Base-by-base conservation (phyloP, 805 yeast species). In the Teunomyces pallodes region DNA sequence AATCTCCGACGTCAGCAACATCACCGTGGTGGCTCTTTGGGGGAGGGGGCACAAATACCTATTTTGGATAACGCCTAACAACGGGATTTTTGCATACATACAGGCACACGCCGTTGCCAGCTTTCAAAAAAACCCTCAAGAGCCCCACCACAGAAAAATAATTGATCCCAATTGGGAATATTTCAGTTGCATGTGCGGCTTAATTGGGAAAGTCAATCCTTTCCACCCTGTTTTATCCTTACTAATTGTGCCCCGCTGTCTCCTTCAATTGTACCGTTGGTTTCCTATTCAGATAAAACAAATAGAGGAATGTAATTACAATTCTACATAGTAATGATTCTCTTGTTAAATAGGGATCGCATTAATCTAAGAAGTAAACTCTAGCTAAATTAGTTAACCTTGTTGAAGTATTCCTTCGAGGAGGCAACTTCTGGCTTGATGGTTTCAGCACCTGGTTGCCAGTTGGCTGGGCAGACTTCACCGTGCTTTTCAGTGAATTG, bases 381-480 rank as follows among this genome's bases (percentile, higher is more conserved):
- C 35, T 32, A 32, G 35, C 35, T 32, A 32, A n/a, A 52, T 35
- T 79, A 67, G 76, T 82, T 77, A 57, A 77, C 84, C 68, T 81
- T 77, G 58, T 72, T 67, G 87, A 94, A 94, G 82, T 90, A 92
- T 58, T 82, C 80, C 80, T 92, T 92, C 75, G 96, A 91, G 46
- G 75, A 77, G 61, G 88, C 96, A 52, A 91, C 96, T 51, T 87
- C 92, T 47, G 81, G 83, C 73, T 85, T 86, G 77, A 90, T 90
- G 74, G 96, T 87, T 69, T 88, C 96, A 54, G 88, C 72, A 78
- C 99, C 99, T 56, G 72, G 72, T 57, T 67, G 70, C 99, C 99
- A 92, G 95, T 92, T 94, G 71, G 98, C 97, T 66, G 99, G 99
- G 80, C 97, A 91, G 60, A 92, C 99, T 80, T 95, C 97, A 79